Conservation (phyloP, 345 rosid species). For the Rhodomyrtus tomentosa region DNA sequence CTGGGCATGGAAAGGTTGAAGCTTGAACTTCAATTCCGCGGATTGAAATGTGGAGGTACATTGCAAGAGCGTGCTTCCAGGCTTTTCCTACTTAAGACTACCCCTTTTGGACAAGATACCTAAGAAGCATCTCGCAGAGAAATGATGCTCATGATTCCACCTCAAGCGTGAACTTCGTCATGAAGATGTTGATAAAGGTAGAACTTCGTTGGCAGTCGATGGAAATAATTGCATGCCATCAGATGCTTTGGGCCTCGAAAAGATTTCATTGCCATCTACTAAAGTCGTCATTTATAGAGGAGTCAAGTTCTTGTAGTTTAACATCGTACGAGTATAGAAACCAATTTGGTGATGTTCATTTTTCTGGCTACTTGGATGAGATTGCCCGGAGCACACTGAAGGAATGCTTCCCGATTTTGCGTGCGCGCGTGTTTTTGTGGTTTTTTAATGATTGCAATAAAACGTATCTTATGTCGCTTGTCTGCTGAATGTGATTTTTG, state of each 20-base stretch:
- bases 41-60: slow-evolving; percentile 88
- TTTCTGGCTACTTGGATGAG: neutral
- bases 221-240: neutral
- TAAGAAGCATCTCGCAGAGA: slow-evolving; percentile 75
- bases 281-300: neutral
- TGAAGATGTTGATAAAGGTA: neutral
- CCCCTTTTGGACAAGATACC: slow-evolving; percentile 78
- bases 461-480: neutral
- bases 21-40: slow-evolving; percentile 52
- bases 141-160: slow-evolving; percentile 21
- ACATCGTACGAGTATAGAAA: neutral
- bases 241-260: neutral
- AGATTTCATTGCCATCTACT: neutral
- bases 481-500: neutral
- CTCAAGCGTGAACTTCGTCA: neutral
- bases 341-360: neutral
- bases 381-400: neutral
- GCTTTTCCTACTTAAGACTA: slow-evolving; percentile 63
- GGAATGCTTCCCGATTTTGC: neutral
- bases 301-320: neutral
- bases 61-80: slow-evolving; percentile 84
- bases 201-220: neutral
- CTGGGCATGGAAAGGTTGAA: slow-evolving; percentile 85
- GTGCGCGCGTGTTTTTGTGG: no score
- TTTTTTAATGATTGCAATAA: neutral